A percentile compares a stretch with the other conserved stretches of the same genome.
Conservation (phyloP, 2,329 filamentous ascomycete species). For the Colletotrichum eremochloae region DNA sequence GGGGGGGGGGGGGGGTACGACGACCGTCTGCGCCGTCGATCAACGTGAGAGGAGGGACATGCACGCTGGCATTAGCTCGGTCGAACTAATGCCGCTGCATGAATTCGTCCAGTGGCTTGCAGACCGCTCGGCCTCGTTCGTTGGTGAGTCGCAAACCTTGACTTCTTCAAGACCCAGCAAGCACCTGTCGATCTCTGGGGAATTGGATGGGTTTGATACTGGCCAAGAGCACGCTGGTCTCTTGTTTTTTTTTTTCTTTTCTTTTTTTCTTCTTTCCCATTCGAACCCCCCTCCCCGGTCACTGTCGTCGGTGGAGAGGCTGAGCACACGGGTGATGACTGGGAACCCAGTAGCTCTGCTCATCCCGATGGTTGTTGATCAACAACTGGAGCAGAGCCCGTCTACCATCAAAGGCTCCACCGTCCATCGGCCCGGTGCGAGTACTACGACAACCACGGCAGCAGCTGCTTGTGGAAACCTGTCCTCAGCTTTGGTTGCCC, state of each 20-base stretch:
- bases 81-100: constrained; percentile 29
- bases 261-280: no score
- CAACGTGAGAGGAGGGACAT: not conserved
- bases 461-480: constrained; percentile 11
- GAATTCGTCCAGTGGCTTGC: constrained; percentile 32
- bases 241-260: not conserved
- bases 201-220: constrained; percentile 18
- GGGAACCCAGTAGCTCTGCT: constrained; percentile 13
- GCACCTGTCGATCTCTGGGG: constrained; percentile 31
- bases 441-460: not conserved
- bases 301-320: not conserved
- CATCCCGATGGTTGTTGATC: constrained; percentile 21
- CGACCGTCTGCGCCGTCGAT: constrained; percentile 4
- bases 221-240: not conserved
- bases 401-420: constrained; percentile 1
- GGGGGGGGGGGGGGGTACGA: not conserved
- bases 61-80: constrained; percentile 26
- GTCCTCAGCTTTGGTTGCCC: not conserved
- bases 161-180: constrained; percentile 5
- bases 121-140: constrained; percentile 41
- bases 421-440: not conserved
- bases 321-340: not conserved
- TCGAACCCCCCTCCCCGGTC: not conserved
- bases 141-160: constrained; percentile 19
- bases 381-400: not conserved